phyloP scores from a whole-genome alignment of 2,329 filamentous ascomycete genomes.

The Gaeumannomyces tritici region DNA sequence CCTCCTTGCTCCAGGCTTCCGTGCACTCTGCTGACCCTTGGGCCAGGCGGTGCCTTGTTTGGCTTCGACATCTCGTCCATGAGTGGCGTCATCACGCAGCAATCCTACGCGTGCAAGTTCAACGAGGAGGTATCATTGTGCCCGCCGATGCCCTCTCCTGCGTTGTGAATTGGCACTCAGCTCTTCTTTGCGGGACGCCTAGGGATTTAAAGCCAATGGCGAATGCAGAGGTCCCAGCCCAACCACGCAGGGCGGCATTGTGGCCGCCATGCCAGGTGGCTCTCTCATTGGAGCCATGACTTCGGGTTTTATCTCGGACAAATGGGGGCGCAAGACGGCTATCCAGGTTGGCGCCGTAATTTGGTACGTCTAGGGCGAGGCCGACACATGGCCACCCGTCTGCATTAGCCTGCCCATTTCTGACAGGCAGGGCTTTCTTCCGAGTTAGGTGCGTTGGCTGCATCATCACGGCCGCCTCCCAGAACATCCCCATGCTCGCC shows the following conservation, averaged over 20 bases:
- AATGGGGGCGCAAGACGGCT: slow-evolving; percentile 33
- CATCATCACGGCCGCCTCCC: slow-evolving; percentile 31
- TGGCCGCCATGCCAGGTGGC: slow-evolving; percentile 61
- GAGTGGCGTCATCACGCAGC: slow-evolving; percentile 31
- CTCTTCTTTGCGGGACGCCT: background rate
- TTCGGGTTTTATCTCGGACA: slow-evolving; percentile 51
- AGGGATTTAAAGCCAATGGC: slow-evolving; percentile 22
- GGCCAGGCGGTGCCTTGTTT: slow-evolving; percentile 27
- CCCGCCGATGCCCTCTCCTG: background rate
- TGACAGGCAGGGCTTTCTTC: background rate
- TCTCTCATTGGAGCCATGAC: slow-evolving; percentile 56
- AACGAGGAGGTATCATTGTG: slow-evolving; percentile 19
- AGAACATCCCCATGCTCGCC: slow-evolving; percentile 48
- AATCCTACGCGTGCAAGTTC: slow-evolving; percentile 31
- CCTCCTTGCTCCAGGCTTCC: background rate
- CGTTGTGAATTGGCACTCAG: background rate
- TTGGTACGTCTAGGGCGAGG: slow-evolving; percentile 21
- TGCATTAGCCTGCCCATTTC: background rate
- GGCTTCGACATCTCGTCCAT: slow-evolving; percentile 36
- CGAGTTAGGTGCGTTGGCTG: slow-evolving; percentile 35
- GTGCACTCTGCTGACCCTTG: background rate
- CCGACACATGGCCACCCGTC: slow-evolving; percentile 19
- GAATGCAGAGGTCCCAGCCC: slow-evolving; percentile 40
- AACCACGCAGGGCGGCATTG: slow-evolving; percentile 51
- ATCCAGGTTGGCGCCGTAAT: slow-evolving; percentile 40